These are phyloP conservation scores for Fusarium staphyleae DNA, from an alignment of 2,329 filamentous ascomycete species.

Conservation along the genomic window DNA sequence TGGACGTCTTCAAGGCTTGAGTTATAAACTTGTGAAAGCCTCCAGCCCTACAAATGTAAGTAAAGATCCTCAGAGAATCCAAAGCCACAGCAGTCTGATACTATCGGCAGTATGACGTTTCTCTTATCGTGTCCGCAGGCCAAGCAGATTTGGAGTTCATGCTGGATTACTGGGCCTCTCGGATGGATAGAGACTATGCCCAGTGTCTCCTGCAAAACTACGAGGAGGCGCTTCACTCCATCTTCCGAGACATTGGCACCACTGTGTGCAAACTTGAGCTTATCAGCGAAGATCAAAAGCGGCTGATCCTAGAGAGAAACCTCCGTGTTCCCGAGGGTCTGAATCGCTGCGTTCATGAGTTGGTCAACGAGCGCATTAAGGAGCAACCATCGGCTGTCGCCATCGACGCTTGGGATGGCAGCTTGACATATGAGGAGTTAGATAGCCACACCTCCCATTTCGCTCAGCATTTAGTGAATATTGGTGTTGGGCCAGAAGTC, in stretches of 20 bases:
- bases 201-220: not conserved
- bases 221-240: not conserved
- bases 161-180: not conserved
- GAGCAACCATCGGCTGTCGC: constrained; percentile 47
- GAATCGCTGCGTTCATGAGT: constrained; percentile 47
- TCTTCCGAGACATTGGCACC: constrained; percentile 1
- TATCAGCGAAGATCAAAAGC: not conserved
- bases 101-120: not conserved
- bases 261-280: not conserved
- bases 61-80: not conserved
- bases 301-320: not conserved
- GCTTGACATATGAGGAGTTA: constrained; percentile 46
- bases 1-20: not conserved
- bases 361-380: constrained; percentile 48
- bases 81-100: not conserved
- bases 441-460: constrained; percentile 44
- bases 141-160: not conserved
- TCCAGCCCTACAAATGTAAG: not conserved
- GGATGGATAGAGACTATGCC: not conserved
- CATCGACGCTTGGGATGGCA: constrained; percentile 49
- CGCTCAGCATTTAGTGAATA: constrained; percentile 51
- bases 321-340: not conserved
- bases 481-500: constrained; percentile 56
- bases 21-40: not conserved
- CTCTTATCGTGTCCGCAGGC: not conserved